Evolutionary conservation across 2,329 filamentous ascomycete species (phyloP).

Genomic region (Eurotiales sp.): DNA sequence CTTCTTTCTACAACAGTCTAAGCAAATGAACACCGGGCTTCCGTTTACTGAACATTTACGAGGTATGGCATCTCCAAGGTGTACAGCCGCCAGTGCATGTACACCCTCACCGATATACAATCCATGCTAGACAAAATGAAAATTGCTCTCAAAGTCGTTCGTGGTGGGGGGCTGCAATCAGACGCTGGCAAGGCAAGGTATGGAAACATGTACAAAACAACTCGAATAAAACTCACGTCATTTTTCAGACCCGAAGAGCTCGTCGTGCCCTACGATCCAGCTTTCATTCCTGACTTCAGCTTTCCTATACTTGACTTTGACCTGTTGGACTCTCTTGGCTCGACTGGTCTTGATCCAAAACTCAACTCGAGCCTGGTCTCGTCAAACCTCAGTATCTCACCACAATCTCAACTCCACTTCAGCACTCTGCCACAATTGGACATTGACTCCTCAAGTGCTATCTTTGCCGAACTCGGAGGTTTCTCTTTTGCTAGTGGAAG

Average conservation of each 20-base stretch:
- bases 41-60: not conserved
- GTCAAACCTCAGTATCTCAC: constrained; percentile 30
- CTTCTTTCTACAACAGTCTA: not conserved
- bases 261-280: constrained; percentile 74
- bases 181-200: constrained; percentile 70
- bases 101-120: constrained; percentile 77
- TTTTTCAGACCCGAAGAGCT: constrained; percentile 66
- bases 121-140: constrained; percentile 70
- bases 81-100: constrained; percentile 80
- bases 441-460: constrained; percentile 48
- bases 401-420: constrained; percentile 26
- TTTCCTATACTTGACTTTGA: constrained; percentile 59
- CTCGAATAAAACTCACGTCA: not conserved
- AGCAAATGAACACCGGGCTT: not conserved
- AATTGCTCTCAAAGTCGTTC: constrained; percentile 58
- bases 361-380: constrained; percentile 29
- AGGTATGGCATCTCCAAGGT: constrained; percentile 79
- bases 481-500: constrained; percentile 43
- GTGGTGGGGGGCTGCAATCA: constrained; percentile 62
- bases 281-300: constrained; percentile 66
- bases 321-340: constrained; percentile 30
- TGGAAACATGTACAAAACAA: constrained; percentile 21
- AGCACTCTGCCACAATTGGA: constrained; percentile 37
- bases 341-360: not conserved
- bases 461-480: constrained; percentile 34